phyloP scores from a whole-genome alignment of 495 filamentous ascomycete genomes.

The Aspergillus baeticus region DNA sequence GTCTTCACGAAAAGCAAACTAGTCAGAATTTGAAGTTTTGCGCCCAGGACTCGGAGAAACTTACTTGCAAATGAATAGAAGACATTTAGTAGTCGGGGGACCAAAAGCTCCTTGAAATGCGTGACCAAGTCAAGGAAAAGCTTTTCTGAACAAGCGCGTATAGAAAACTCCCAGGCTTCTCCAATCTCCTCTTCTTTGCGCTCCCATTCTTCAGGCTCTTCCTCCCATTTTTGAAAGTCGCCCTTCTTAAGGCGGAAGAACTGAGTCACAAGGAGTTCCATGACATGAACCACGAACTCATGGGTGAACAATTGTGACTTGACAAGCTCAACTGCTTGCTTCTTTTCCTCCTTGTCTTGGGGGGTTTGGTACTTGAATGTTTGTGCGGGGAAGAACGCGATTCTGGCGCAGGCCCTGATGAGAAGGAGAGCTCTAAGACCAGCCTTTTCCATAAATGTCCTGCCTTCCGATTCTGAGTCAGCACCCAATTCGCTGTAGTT shows the following conservation, averaged over 20 bases:
- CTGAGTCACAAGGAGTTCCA: constrained; percentile 78
- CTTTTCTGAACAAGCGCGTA: constrained; percentile 88
- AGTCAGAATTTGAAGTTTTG: background rate
- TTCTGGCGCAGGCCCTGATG: constrained; percentile 77
- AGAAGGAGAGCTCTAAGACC: constrained; percentile 78
- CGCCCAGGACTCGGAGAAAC: constrained; percentile 4
- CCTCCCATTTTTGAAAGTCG: constrained; percentile 87
- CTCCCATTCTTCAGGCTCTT: constrained; percentile 93
- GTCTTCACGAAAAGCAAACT: constrained; percentile 30
- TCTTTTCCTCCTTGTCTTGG: constrained; percentile 68
- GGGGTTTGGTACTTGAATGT: constrained; percentile 77
- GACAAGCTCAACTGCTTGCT: constrained; percentile 59
- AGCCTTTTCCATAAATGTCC: constrained; percentile 68
- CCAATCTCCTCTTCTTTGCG: constrained; percentile 74
- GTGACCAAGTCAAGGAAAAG: constrained; percentile 88
- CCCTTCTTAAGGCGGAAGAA: constrained; percentile 85
- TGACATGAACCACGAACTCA: constrained; percentile 70
- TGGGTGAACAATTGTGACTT: constrained; percentile 71
- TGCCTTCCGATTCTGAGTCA: constrained; percentile 50
- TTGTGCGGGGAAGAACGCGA: constrained; percentile 75
- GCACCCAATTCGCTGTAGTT: constrained; percentile 55
- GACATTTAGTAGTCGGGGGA: constrained; percentile 72
- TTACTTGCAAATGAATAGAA: constrained; percentile 71
- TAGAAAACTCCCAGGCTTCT: constrained; percentile 21
- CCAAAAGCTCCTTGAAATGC: constrained; percentile 76